phyloP scores from a whole-genome alignment of 306 rosid species.

The Argentina anserina region DNA sequence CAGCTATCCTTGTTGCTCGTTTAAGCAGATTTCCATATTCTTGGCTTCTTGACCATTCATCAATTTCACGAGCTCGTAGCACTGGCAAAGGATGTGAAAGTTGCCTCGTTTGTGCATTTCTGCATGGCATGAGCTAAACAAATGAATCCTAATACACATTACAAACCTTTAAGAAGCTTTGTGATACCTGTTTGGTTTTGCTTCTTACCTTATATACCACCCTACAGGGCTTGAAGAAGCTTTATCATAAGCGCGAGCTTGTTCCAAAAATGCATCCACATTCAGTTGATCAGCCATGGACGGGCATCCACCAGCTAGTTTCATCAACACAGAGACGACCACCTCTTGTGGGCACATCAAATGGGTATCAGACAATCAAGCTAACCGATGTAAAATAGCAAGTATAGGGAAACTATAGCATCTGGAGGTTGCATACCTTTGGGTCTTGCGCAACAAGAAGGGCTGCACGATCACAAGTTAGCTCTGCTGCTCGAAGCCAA shows the following conservation, averaged over 20 bases:
- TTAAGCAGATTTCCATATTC: slow-evolving; percentile 57
- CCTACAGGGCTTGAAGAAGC: slow-evolving; percentile 97
- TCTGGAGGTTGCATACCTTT: slow-evolving; percentile 45
- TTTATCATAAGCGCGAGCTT: slow-evolving; percentile 93
- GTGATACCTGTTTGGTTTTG: not conserved
- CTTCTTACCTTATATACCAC: slow-evolving; percentile 82
- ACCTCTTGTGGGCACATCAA: slow-evolving; percentile 73
- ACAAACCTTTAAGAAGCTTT: not conserved
- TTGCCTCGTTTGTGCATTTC: slow-evolving; percentile 95
- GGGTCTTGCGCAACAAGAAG: slow-evolving; percentile 99
- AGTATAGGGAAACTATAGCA: slow-evolving; percentile 6
- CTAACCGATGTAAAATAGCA: slow-evolving; percentile 4
- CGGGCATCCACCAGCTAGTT: slow-evolving; percentile 96
- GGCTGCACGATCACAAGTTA: slow-evolving; percentile 98
- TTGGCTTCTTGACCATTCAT: slow-evolving; percentile 83
- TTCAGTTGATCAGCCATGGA: slow-evolving; percentile 93
- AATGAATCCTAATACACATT: slow-evolving; percentile 13
- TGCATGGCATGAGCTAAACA: slow-evolving; percentile 29
- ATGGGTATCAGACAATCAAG: slow-evolving; percentile 28
- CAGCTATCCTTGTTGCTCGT: slow-evolving; percentile 43
- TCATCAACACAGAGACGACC: slow-evolving; percentile 96
- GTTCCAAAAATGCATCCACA: slow-evolving; percentile 93
- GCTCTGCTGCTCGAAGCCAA: slow-evolving; percentile 97
- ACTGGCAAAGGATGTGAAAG: slow-evolving; percentile 94
- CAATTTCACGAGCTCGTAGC: slow-evolving; percentile 92